Conservation (phyloP, 2,329 filamentous ascomycete species). For the Epichloe festucae region DNA sequence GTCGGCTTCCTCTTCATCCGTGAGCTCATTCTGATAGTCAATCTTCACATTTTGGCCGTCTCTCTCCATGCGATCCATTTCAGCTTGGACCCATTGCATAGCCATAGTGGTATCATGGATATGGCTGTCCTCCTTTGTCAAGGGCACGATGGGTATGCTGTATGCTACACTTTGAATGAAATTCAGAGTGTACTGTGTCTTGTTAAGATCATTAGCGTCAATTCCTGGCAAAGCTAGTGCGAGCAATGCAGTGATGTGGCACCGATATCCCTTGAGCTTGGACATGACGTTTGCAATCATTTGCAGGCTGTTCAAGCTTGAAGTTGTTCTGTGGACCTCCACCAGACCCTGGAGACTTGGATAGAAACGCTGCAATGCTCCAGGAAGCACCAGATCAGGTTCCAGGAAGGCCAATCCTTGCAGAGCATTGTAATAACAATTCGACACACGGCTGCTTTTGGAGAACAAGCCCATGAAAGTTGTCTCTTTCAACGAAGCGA, state of each 20-base stretch:
- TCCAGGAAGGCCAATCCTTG: slow-evolving; percentile 85
- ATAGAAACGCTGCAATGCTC: slow-evolving; percentile 90
- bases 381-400: slow-evolving; percentile 80
- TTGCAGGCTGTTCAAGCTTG: slow-evolving; percentile 81
- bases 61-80: slow-evolving; percentile 86
- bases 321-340: slow-evolving; percentile 91
- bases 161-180: slow-evolving; percentile 95
- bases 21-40: slow-evolving; percentile 70
- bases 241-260: slow-evolving; percentile 88
- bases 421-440: slow-evolving; percentile 79
- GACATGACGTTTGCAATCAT: slow-evolving; percentile 87
- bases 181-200: slow-evolving; percentile 85
- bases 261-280: slow-evolving; percentile 87
- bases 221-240: slow-evolving; percentile 88
- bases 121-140: slow-evolving; percentile 46
- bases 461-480: slow-evolving; percentile 98
- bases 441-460: slow-evolving; percentile 84
- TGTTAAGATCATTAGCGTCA: slow-evolving; percentile 93
- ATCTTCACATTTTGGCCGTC: slow-evolving; percentile 77
- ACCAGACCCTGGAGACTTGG: slow-evolving; percentile 93
- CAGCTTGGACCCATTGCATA: slow-evolving; percentile 83
- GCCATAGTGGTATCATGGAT: slow-evolving; percentile 65
- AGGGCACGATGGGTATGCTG: slow-evolving; percentile 81
- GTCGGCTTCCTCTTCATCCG: slow-evolving; percentile 72
- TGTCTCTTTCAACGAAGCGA: slow-evolving; percentile 77